Evolutionary conservation across 164 flowering plant genomes (phyloP).

Genomic region (Brasenia schreberi): DNA sequence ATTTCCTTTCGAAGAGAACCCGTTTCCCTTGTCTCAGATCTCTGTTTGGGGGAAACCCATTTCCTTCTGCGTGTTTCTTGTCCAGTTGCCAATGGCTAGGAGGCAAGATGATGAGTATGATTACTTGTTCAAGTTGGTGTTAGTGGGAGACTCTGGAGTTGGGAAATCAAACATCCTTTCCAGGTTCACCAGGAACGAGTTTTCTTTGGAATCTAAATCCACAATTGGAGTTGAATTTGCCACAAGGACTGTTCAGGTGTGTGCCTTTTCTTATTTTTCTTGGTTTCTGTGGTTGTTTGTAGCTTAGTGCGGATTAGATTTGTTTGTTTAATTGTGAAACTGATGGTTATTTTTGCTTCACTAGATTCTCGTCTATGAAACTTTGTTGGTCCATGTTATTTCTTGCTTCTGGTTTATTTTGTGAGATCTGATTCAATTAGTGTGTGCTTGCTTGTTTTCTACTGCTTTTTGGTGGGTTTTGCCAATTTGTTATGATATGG

Average conservation of each 20-base stretch:
- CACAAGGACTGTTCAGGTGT: conserved; percentile 57
- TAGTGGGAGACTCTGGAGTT: conserved; percentile 12
- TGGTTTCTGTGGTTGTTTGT: not conserved
- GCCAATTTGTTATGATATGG: not conserved
- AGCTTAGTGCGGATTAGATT: conserved; percentile 5
- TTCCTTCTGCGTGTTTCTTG: not conserved
- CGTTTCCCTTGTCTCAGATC: not conserved
- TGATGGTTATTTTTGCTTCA: not conserved
- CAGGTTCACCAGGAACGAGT: conserved; percentile 41
- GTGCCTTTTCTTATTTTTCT: conserved; percentile 4
- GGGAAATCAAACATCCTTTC: conserved; percentile 13
- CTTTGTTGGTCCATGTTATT: not conserved
- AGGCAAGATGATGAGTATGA: conserved; percentile 54
- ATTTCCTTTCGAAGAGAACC: not conserved
- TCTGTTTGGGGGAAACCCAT: not conserved
- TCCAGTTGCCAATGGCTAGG: conserved; percentile 19
- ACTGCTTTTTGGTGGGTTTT: not conserved
- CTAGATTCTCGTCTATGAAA: not conserved
- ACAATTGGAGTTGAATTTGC: conserved; percentile 76
- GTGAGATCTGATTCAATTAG: not conserved
- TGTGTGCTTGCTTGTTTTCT: not conserved
- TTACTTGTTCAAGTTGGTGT: conserved; percentile 47
- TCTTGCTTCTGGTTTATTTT: not conserved
- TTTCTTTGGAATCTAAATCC: conserved; percentile 64
- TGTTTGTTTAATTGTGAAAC: conserved; percentile 11